phyloP scores from a whole-genome alignment of 2,329 filamentous ascomycete genomes.

The Calonectria henricotiae region DNA sequence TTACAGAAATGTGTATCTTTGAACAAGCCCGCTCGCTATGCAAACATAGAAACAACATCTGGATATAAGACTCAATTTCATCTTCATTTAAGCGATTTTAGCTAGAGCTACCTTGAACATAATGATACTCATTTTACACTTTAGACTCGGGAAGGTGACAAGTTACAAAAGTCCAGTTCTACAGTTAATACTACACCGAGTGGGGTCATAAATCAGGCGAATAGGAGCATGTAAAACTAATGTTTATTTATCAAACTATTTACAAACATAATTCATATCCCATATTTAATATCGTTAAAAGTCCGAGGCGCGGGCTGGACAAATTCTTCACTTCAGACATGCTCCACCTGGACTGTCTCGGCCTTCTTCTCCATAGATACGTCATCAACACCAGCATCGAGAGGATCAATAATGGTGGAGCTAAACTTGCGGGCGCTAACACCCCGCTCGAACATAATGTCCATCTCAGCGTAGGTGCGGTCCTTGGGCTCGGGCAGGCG shows the following conservation, averaged over 20 bases:
- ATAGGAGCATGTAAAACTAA: not conserved
- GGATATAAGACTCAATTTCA: too few relatives aligned
- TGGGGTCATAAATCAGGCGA: not conserved
- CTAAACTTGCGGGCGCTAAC: conserved; percentile 63
- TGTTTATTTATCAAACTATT: not conserved
- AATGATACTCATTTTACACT: too few relatives aligned
- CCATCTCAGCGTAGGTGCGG: conserved; percentile 70
- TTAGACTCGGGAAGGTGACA: too few relatives aligned
- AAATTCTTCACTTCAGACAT: not conserved
- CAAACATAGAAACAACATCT: too few relatives aligned
- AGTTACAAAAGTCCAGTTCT: too few relatives aligned
- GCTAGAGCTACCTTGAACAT: too few relatives aligned
- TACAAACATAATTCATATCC: conserved; percentile 7
- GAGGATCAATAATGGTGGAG: conserved; percentile 52
- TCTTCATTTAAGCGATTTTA: too few relatives aligned
- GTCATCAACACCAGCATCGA: conserved; percentile 45
- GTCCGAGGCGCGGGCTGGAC: not conserved
- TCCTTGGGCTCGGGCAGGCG: conserved; percentile 71
- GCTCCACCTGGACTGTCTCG: conserved; percentile 24
- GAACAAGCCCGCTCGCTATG: too few relatives aligned
- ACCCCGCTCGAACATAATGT: conserved; percentile 68
- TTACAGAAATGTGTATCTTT: too few relatives aligned
- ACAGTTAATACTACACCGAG: not conserved
- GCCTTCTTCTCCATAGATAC: conserved; percentile 45
- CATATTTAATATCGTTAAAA: not conserved